Base-by-base conservation (phyloP, 1,139 yeast genomes). In the Candida tetrigidarum region DNA sequence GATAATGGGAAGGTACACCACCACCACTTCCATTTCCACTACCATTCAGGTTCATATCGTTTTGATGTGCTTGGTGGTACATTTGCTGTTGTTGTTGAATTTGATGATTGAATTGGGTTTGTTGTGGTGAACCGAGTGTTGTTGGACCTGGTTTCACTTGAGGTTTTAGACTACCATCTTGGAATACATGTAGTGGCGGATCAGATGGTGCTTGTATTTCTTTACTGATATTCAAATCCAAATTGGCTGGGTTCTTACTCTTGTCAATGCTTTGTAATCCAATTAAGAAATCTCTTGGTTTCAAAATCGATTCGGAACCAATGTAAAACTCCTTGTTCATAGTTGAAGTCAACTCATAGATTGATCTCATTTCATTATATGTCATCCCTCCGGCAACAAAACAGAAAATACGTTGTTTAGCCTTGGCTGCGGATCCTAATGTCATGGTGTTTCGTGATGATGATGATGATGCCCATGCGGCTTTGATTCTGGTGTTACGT, bases 331-430 rank as follows among this genome's bases (percentile, higher is more conserved):
- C 97, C 59, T 83, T 84, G 54, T 86, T 81, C 48, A 80, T 73
- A 39, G 77, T 66, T 15, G 71, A 64, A 5, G 90, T 78, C 40
- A 91, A 73, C 54, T 89, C 95, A 55, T 89, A 86, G 11, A 86
- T 83, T 5, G 90, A 77, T 47, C 95, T 78, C 36, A 87, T 69
- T 62, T 95, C 99, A 3, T 92, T 80, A 52, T 86, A 82, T 0
- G 98, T 90, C 33, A 88, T 68, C 9, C 99, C 99, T 18, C 99
- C 99, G 1, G 95, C 87, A 32, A 91, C 80, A 59, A 83, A 93
- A 49, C 91, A 82, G 55, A 92, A 81, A 7, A 92, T 75, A 39
- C 93, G 69, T 57, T 88, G 96, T 52, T 81, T 78, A 37, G 81
- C 78, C n/a, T 76, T 71, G 10, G 33, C 34, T 10, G 22, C 33